phyloP scores from a whole-genome alignment of 495 filamentous ascomycete genomes.

The Aspergillus bertholletiae region DNA sequence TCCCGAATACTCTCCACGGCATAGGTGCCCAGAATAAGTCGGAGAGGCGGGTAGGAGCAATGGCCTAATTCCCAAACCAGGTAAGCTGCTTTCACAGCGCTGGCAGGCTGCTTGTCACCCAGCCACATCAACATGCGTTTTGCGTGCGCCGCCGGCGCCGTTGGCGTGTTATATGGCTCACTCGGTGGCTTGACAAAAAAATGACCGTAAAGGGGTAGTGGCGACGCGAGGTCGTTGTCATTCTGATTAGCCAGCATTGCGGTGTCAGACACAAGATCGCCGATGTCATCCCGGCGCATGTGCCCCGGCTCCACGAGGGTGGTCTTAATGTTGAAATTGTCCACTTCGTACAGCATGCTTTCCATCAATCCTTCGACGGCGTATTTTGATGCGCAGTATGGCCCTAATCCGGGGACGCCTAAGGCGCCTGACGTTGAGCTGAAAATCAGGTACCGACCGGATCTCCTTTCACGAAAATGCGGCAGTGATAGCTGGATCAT shows the following conservation, averaged over 20 bases:
- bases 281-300: conserved; percentile 69
- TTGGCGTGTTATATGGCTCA: conserved; percentile 72
- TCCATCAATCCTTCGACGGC: conserved; percentile 94
- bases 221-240: conserved; percentile 41
- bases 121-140: conserved; percentile 95
- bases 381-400: conserved; percentile 95
- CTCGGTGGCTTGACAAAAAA: conserved; percentile 85
- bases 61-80: conserved; percentile 95
- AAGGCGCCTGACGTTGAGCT: conserved; percentile 85
- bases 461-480: conserved; percentile 73
- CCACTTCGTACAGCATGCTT: conserved; percentile 91
- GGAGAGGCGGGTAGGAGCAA: conserved; percentile 82
- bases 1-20: conserved; percentile 95
- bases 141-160: conserved; percentile 81
- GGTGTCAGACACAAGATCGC: conserved; percentile 30
- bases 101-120: conserved; percentile 85
- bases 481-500: conserved; percentile 88
- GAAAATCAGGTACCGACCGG: conserved; percentile 88
- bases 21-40: conserved; percentile 83
- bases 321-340: conserved; percentile 85
- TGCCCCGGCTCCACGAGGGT: conserved; percentile 91
- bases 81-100: conserved; percentile 90
- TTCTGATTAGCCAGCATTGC: conserved; percentile 14
- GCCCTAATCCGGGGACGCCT: conserved; percentile 86
- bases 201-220: conserved; percentile 78